These are phyloP conservation scores for Coniochaeta ligniaria DNA, from an alignment of 2,329 filamentous ascomycete genomes.

Conservation along the genomic window DNA sequence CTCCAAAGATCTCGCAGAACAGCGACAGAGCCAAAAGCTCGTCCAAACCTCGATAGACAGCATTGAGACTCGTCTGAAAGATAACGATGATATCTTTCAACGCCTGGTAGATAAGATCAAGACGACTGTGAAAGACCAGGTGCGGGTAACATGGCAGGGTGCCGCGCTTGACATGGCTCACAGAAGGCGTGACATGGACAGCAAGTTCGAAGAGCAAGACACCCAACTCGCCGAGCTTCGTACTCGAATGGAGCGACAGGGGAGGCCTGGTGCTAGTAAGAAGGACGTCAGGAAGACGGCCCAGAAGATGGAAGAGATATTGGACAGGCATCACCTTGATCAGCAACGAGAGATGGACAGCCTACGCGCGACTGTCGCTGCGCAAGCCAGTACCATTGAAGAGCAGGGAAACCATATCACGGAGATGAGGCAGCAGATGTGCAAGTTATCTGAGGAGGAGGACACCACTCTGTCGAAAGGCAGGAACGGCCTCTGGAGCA, in stretches of 20 bases:
- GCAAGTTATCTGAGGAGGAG: not conserved
- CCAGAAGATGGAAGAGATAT: not conserved
- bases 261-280: not conserved
- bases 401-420: not conserved
- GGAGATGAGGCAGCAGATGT: not conserved
- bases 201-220: not conserved
- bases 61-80: no score
- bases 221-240: not conserved
- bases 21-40: no score
- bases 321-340: not conserved
- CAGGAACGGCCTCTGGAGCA: not conserved
- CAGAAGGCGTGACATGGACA: not conserved
- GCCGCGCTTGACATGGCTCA: no score
- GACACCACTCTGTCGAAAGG: no score
- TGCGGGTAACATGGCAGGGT: no score
- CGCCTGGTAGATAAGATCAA: no score
- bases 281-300: not conserved
- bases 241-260: not conserved
- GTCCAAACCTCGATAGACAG: no score
- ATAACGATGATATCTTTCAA: no score
- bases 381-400: no score
- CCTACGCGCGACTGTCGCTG: not conserved
- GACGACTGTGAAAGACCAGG: no score
- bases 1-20: no score
- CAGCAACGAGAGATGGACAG: not conserved